Evolutionary conservation across 2,329 filamentous ascomycete genomes (phyloP), one percentile per base, ranked within the genome.

Genomic region (Fusarium armeniacum): DNA sequence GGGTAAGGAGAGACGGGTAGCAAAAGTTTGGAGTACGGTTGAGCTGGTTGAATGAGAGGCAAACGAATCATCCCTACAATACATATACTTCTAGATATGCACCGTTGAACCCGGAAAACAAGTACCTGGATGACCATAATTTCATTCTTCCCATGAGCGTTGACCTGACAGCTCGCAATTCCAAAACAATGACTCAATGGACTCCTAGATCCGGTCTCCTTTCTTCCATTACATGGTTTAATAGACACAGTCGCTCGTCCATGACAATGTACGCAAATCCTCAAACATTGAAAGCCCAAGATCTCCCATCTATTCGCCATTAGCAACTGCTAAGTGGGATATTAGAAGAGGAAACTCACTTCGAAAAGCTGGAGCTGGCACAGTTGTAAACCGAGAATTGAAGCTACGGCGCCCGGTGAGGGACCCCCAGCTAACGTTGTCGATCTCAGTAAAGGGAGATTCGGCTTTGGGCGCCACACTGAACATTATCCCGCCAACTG

Each of bases 401-500:
- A 46, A 46, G n/a, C 35, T 51, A 11, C 26, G 33, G 2, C 54
- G 62, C 2, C 62, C 47, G 6, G 36, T 40, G 2, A 65, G 26
- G 9, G 43, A 24, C 4, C 22, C 7, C 63, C 63, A 66, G 12
- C 22, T 38, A 5, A 66, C 24, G 10, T 41, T 43, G n/a, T 61
- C 30, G 9, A 54, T 20, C 5, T 36, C 28, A 2, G 28, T n/a
- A 7, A 32, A 41, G 1, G 28, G 33, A 10, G 24, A 32, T 11
- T 26, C 28, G 13, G 44, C 20, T 12, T 57, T 69, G 2, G 50
- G 18, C 1, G 54, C 26, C 2, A 61, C 33, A 1, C 59, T 56
- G 26, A 69, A 69, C 58, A 69, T 53, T 24, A 69, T 22, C 1
- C 59, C 65, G 2, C 65, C 65, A 6, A 68, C 55, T 5, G 33